Conservation (phyloP, 306 rosid genomes). For the Quercus cerris region DNA sequence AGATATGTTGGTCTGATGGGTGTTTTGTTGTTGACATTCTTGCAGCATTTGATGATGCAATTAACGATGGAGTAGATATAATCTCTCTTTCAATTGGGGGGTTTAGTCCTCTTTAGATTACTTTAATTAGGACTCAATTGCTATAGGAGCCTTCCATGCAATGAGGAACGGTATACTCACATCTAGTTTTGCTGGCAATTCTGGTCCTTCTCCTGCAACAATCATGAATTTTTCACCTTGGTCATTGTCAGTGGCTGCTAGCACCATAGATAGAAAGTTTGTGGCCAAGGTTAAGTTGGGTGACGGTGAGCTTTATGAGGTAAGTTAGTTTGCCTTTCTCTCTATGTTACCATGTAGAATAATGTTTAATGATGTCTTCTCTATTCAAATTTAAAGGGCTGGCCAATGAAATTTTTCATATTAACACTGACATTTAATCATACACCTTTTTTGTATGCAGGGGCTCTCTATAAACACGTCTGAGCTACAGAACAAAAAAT, state of each 20-base stretch:
- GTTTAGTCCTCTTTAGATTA: background rate
- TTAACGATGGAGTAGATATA: slow-evolving; percentile 54
- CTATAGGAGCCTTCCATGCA: slow-evolving; percentile 56
- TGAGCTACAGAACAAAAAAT: slow-evolving; percentile 23
- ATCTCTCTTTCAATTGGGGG: slow-evolving; percentile 32
- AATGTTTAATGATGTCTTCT: no score
- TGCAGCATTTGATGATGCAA: slow-evolving; percentile 56
- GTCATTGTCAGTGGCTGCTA: slow-evolving; percentile 45
- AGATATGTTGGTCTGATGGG: slow-evolving; percentile 43
- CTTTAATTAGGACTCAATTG: slow-evolving; percentile 6
- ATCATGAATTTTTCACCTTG: slow-evolving; percentile 32
- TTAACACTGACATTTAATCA: background rate
- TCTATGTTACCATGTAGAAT: no score
- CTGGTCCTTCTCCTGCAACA: slow-evolving; percentile 23
- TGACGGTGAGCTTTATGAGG: slow-evolving; percentile 29
- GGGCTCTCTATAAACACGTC: slow-evolving; percentile 44
- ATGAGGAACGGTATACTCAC: slow-evolving; percentile 38
- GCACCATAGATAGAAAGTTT: slow-evolving; percentile 42
- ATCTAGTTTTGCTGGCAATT: slow-evolving; percentile 29
- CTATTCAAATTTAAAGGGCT: no score
- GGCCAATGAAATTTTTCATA: no score
- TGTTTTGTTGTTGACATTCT: slow-evolving; percentile 37
- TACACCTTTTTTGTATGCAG: background rate
- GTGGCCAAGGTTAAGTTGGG: slow-evolving; percentile 34
- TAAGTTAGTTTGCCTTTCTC: background rate